Conservation (phyloP, 2,329 filamentous ascomycete species). For the Pleochaeta shiraiana region DNA sequence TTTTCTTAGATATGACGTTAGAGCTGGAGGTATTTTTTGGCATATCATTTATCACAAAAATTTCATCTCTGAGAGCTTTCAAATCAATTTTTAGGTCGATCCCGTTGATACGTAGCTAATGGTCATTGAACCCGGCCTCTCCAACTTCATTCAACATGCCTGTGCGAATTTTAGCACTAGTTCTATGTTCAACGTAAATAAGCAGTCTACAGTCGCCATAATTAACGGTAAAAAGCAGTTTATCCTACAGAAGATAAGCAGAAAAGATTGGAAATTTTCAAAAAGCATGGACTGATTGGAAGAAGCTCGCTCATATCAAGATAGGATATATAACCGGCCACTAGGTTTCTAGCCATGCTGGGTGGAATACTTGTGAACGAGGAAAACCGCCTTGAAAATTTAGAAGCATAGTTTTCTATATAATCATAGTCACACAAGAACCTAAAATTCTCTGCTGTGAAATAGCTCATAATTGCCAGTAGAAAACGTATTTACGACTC, state of each 20-base stretch:
- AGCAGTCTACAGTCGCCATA: background rate
- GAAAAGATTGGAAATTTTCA: background rate
- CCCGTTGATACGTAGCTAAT: background rate
- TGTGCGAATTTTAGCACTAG: background rate
- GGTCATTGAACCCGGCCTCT: background rate
- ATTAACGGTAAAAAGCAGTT: background rate
- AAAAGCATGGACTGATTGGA: no score
- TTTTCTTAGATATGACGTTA: background rate
- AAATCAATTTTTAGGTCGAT: background rate
- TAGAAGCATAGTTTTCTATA: no score
- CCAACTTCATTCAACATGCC: background rate
- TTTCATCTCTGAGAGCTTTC: background rate
- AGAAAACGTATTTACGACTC: no score
- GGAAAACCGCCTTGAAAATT: no score
- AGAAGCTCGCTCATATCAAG: no score
- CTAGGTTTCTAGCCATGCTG: no score
- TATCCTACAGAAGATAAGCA: background rate
- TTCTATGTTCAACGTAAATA: background rate
- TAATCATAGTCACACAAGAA: no score
- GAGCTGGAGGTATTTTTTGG: background rate
- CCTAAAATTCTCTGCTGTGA: no score
- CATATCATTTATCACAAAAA: background rate
- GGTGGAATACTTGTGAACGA: no score
- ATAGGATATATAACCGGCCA: no score
- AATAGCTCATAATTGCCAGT: no score